These are phyloP conservation scores for Cetradonia linearis DNA, from an alignment of 495 filamentous ascomycete species.

Conservation along the genomic window DNA sequence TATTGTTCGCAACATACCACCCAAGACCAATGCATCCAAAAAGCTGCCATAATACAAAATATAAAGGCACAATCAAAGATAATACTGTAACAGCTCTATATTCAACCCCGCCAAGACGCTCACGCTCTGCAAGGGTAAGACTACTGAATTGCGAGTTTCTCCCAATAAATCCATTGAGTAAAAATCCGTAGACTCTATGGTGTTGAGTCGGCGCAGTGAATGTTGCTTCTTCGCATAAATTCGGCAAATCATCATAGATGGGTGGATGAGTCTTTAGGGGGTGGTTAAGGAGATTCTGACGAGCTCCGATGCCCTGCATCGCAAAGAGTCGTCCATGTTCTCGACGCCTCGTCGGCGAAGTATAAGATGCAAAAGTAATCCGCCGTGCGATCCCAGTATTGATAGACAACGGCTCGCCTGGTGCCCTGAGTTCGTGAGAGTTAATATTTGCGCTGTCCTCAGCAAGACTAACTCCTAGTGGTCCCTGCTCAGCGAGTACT, in stretches of 20 bases:
- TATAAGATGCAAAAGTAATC: constrained; percentile 27
- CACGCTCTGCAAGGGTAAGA: constrained; percentile 56
- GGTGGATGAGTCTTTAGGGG: constrained; percentile 23
- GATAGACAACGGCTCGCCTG: constrained; percentile 28
- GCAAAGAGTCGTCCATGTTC: constrained; percentile 37
- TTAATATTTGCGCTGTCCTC: too few species aligned
- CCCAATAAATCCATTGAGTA: constrained; percentile 41
- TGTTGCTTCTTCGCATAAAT: not conserved
- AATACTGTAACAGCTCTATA: constrained; percentile 69
- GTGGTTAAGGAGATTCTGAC: constrained; percentile 35
- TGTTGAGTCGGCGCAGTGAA: not conserved
- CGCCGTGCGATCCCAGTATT: constrained; percentile 14
- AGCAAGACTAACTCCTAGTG: not conserved
- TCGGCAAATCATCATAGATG: constrained; percentile 13
- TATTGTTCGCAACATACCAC: constrained; percentile 55
- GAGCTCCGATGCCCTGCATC: constrained; percentile 46
- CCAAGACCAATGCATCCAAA: constrained; percentile 64
- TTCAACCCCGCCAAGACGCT: constrained; percentile 67
- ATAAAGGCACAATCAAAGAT: constrained; percentile 58
- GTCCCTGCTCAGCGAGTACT: constrained; percentile 9
- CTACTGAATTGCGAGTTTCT: constrained; percentile 67
- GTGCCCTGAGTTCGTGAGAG: not conserved
- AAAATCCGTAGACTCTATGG: constrained; percentile 28
- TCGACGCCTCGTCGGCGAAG: constrained; percentile 24
- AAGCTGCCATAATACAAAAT: constrained; percentile 62